Evolutionary conservation across 371 early-diverging fungal genomes (phyloP).

Genomic region (Batkoa obscura): DNA sequence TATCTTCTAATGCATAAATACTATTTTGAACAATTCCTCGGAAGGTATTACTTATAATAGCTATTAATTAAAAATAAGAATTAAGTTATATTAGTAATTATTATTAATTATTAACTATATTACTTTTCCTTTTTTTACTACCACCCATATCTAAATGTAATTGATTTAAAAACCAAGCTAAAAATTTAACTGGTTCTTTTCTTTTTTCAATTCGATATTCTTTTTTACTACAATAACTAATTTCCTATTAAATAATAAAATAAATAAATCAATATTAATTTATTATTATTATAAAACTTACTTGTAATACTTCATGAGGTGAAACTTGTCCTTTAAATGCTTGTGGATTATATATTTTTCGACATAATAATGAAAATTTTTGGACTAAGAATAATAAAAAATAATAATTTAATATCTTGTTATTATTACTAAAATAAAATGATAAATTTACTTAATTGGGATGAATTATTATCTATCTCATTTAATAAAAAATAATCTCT

Average conservation of each 20-base stretch:
- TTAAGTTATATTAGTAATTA: too few relatives aligned
- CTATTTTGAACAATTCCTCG: conserved; percentile 67
- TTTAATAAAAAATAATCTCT: conserved; percentile 66
- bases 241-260: conserved; percentile 28
- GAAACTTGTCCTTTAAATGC: conserved; percentile 92
- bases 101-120: too few relatives aligned
- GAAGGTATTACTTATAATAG: conserved; percentile 57
- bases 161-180: conserved; percentile 86
- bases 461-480: conserved; percentile 26
- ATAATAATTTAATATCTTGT: too few relatives aligned
- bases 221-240: conserved; percentile 63
- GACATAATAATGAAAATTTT: conserved; percentile 54
- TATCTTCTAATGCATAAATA: conserved; percentile 38
- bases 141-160: conserved; percentile 76
- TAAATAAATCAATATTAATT: too few relatives aligned
- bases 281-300: conserved; percentile 8
- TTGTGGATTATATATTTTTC: conserved; percentile 86
- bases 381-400: conserved; percentile 22
- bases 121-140: conserved; percentile 37
- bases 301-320: conserved; percentile 88
- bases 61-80: conserved; percentile 11
- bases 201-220: conserved; percentile 63
- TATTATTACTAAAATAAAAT: too few relatives aligned
- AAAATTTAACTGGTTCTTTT: conserved; percentile 74
- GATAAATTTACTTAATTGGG: conserved; percentile 26